Evolutionary conservation across 1,284 basidiomycete genomes (phyloP).

Genomic region (Chalciporus sp.): DNA sequence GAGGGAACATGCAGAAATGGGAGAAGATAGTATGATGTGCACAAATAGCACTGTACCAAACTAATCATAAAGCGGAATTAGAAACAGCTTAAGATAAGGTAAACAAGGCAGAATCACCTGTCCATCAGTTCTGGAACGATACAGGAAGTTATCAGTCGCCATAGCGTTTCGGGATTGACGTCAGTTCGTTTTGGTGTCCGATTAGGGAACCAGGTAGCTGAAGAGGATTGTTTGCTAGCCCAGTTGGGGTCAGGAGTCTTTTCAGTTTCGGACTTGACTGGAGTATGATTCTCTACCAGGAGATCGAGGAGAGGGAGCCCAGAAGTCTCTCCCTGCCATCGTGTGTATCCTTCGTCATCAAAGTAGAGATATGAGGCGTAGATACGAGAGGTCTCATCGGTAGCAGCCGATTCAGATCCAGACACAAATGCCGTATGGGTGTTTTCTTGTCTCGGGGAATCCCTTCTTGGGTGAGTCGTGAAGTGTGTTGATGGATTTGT

Average conservation of each 20-base stretch:
- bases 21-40: constrained; percentile 88
- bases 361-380: constrained; percentile 79
- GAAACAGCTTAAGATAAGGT: constrained; percentile 9
- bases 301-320: constrained; percentile 85
- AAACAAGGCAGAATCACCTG: constrained; percentile 48
- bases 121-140: constrained; percentile 91
- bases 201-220: constrained; percentile 75
- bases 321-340: constrained; percentile 90
- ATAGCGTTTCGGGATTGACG: constrained; percentile 76
- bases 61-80: constrained; percentile 40
- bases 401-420: constrained; percentile 45
- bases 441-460: constrained; percentile 43
- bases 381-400: constrained; percentile 61
- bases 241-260: constrained; percentile 26
- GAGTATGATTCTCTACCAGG: constrained; percentile 61
- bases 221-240: constrained; percentile 32
- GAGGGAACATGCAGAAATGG: constrained; percentile 90
- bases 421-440: constrained; percentile 42
- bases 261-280: constrained; percentile 40
- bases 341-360: constrained; percentile 79
- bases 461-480: constrained; percentile 43
- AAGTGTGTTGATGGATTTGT: constrained; percentile 80
- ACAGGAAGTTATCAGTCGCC: constrained; percentile 73
- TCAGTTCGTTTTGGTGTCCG: constrained; percentile 71
- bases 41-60: constrained; percentile 79